Conservation (phyloP, 208 protist species). For the Trypanosoma cruzi region DNA sequence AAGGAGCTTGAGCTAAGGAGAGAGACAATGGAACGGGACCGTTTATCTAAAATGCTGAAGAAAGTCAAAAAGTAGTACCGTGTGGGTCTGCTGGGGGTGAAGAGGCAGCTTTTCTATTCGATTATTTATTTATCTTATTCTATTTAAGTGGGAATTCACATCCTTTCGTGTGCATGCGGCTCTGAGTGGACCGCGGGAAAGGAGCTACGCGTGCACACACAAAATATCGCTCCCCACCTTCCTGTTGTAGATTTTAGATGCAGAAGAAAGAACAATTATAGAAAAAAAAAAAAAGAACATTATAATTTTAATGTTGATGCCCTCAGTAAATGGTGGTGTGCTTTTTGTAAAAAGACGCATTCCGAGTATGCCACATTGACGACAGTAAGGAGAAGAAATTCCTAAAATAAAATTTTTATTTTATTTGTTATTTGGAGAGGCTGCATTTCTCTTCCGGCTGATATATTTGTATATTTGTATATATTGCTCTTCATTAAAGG, state of each 20-base stretch:
- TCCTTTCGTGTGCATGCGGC: neutral
- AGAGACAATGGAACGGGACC: constrained; percentile 63
- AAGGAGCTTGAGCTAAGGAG: constrained; percentile 60
- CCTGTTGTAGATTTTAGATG: neutral
- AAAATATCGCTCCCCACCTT: too few relatives aligned
- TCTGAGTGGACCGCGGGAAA: neutral
- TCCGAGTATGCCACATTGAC: neutral
- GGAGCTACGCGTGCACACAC: neutral
- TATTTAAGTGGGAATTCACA: neutral
- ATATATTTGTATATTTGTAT: neutral
- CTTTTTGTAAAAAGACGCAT: neutral
- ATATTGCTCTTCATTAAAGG: neutral
- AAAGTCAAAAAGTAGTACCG: constrained; percentile 34
- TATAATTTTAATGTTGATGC: neutral
- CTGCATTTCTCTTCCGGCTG: neutral
- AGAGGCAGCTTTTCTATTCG: too few relatives aligned
- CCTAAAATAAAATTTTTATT: too few relatives aligned
- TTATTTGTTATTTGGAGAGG: too few relatives aligned
- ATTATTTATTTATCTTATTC: neutral
- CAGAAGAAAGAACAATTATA: neutral
- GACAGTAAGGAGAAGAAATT: too few relatives aligned
- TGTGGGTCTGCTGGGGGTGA: neutral
- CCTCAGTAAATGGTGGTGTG: neutral
- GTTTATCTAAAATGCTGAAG: constrained; percentile 73
- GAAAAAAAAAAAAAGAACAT: neutral